Percentiles rank a stretch among this genome's conserved stretches.
phyloP scores from a whole-genome alignment of 108 stramenopile species.

The Nannochloropsis gaditana region DNA sequence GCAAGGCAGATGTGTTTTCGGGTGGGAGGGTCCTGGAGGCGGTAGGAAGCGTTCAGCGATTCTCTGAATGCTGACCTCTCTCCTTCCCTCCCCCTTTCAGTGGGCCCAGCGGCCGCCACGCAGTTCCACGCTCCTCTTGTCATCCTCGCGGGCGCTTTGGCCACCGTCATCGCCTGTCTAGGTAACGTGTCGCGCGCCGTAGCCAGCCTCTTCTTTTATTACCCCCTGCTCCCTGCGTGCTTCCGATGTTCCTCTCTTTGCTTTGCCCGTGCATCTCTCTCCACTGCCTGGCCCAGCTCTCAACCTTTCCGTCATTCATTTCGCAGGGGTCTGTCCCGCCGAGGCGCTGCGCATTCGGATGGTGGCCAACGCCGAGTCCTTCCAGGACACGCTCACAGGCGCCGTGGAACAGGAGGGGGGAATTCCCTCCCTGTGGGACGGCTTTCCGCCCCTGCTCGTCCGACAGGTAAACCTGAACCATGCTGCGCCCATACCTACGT shows the following conservation, averaged over 20 bases:
- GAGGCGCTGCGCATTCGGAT: slow-evolving; percentile 77
- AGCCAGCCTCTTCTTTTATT: background rate
- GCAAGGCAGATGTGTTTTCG: background rate
- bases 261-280: background rate
- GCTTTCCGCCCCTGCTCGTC: slow-evolving; percentile 78
- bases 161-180: slow-evolving; percentile 75
- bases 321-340: slow-evolving; percentile 58
- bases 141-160: slow-evolving; percentile 74
- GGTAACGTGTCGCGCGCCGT: slow-evolving; percentile 37
- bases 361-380: slow-evolving; percentile 71
- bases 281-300: background rate
- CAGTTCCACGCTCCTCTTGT: slow-evolving; percentile 62
- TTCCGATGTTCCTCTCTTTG: background rate
- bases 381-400: slow-evolving; percentile 66
- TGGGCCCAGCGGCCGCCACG: slow-evolving; percentile 53
- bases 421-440: slow-evolving; percentile 67
- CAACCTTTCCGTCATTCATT: background rate
- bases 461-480: slow-evolving; percentile 36
- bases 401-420: slow-evolving; percentile 64
- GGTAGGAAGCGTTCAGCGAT: background rate
- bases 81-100: background rate
- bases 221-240: background rate
- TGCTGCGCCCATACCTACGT: background rate
- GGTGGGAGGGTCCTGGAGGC: no score
- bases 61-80: background rate